Conservation (phyloP, 225 moss, liverwort and hornwort species). For the Bryum argenteum region DNA sequence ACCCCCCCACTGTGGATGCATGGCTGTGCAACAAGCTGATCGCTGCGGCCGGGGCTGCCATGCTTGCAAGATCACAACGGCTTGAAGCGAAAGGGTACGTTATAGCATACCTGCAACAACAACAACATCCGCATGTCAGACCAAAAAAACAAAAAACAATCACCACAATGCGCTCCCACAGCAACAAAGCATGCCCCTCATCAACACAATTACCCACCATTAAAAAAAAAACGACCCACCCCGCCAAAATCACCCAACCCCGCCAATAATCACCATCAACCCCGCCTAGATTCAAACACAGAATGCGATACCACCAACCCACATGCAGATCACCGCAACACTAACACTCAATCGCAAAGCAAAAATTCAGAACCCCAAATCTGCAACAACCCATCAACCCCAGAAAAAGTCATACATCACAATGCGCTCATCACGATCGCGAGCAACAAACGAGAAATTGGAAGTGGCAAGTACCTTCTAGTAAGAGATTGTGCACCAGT, state of each 20-base stretch:
- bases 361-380: too few relatives aligned
- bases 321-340: background rate
- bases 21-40: conserved; percentile 63
- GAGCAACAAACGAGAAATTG: background rate
- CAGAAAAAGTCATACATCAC: background rate
- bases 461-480: conserved; percentile 11
- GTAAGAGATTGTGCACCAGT: background rate
- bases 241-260: too few relatives aligned
- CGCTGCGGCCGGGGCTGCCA: conserved; percentile 52
- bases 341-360: background rate
- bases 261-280: too few relatives aligned
- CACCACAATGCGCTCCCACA: conserved; percentile 17
- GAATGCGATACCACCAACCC: too few relatives aligned
- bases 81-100: conserved; percentile 1
- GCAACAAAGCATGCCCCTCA: background rate
- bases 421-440: conserved; percentile 12
- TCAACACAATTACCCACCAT: background rate
- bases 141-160: background rate
- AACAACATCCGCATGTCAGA: background rate
- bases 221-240: background rate
- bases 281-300: too few relatives aligned
- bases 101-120: conserved; percentile 39
- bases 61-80: conserved; percentile 14
- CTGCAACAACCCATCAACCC: background rate
- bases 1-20: conserved; percentile 40